A percentile compares a stretch with the other conserved stretches of the same genome.
Evolutionary conservation across 1,284 basidiomycete species (phyloP).

Genomic region (Thelephora terrestris): DNA sequence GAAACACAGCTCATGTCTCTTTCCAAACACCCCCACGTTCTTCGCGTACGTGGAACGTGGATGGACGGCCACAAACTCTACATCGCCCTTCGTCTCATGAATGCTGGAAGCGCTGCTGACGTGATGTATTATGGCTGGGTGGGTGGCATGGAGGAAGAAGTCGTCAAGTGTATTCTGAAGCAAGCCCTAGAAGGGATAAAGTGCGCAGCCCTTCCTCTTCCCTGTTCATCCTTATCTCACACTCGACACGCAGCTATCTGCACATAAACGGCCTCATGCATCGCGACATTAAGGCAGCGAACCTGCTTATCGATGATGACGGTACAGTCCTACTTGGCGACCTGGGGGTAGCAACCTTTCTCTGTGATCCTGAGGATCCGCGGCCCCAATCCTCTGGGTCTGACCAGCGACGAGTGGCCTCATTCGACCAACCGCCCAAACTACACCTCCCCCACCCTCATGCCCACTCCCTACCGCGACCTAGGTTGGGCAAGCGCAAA

Average conservation of each 20-base stretch:
- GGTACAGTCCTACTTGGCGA: constrained; percentile 86
- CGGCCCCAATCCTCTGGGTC: constrained; percentile 11
- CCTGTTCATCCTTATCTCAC: constrained; percentile 2
- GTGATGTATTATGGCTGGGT: constrained; percentile 79
- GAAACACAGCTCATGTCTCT: constrained; percentile 90
- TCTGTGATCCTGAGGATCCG: constrained; percentile 50
- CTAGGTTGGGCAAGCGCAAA: constrained; percentile 56
- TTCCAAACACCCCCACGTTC: constrained; percentile 87
- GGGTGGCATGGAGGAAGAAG: constrained; percentile 81
- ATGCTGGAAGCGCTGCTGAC: constrained; percentile 77
- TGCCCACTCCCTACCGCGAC: constrained; percentile 11
- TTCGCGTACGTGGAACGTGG: constrained; percentile 86
- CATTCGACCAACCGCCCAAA: constrained; percentile 8
- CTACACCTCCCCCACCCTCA: constrained; percentile 9
- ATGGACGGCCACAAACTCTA: constrained; percentile 73
- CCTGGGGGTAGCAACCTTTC: constrained; percentile 77
- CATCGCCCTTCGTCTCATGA: constrained; percentile 87
- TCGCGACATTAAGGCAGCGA: constrained; percentile 84
- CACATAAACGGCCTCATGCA: constrained; percentile 87
- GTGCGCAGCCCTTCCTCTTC: constrained; percentile 30
- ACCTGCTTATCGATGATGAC: constrained; percentile 78
- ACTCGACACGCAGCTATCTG: constrained; percentile 46
- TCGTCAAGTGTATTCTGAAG: constrained; percentile 72
- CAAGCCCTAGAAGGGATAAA: constrained; percentile 80
- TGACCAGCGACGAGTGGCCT: constrained; percentile 13